Evolutionary conservation across 2,329 filamentous ascomycete genomes (phyloP), one percentile per base, ranked within the genome.

Genomic region (Monosporascus sp.): DNA sequence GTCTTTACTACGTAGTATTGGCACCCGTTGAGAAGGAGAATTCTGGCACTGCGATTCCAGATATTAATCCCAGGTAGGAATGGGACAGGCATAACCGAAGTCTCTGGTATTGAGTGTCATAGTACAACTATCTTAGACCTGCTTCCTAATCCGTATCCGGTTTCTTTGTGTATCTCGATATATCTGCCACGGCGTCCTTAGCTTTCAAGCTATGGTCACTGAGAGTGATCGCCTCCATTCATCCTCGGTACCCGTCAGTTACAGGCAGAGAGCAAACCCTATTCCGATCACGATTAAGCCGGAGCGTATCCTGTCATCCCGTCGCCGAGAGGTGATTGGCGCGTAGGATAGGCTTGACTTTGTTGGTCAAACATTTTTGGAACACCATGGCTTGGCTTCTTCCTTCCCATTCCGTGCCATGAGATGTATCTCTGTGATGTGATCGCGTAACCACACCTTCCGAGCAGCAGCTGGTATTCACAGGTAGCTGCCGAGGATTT

Each of bases 291-390:
- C 90, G 87, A 96, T 94, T 96, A 96, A 97, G 92, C 92, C 91
- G 92, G 92, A 96, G 91, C 89, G 83, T 83, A 85, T 87, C 85
- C 84, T 92, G 86, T 82, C 89, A 85, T 84, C 81, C 84, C 79
- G 78, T 77, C 75, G 74, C 82, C 77, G 89, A 96, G 75, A 95
- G 88, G 83, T 78, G 70, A 70, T 74, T 77, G 84, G 84, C 88
- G 89, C 86, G 84, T 96, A 88, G 90, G 87, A 83, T 85, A 81
- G 77, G 90, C 83, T 96, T 96, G 92, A 96, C 90, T 96, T 90
- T 89, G 89, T 83, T 85, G 88, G 82, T 87, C 88, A 78, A 74
- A 94, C 89, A 93, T 81, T 55, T 51, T 15, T 53, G 6, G 51
- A 39, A 45, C 17, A 37, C 11, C 37, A 37, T 37, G 52, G 37